Evolutionary conservation across 2,329 filamentous ascomycete species (phyloP), one percentile per base, ranked within the genome.

Genomic region (Apiospora rasikravindrae): DNA sequence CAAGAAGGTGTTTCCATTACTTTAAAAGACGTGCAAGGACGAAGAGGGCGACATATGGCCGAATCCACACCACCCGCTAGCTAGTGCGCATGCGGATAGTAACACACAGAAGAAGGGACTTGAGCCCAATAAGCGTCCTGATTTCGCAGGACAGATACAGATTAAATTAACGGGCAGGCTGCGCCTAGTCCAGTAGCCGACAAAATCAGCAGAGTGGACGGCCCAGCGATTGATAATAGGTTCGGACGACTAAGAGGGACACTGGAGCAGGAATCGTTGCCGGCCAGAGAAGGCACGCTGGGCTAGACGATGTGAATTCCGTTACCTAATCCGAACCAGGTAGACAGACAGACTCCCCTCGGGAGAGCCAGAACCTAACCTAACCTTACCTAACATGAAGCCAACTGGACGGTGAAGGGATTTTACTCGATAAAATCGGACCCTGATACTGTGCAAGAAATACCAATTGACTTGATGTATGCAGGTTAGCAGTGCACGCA

Each of bases 281-380:
- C 29, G 37, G 29, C 53, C 29, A 61, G 29, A 16, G 19, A 8
- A 19, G 26, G 49, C 22, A 19, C 68, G 24, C 69, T 47, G 70
- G 64, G 33, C 71, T 67, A 73, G 70, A 57, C 37, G 67, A 51
- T 66, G 57, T 51, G 66, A 72, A 73, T 75, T 73, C 74, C 76
- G 73, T 78, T 79, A 78, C 77, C 74, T 79, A 79, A 79, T 78
- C 68, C 67, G 69, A 75, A 77, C 71, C 71, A 14, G 57, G 33
- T 40, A 64, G 57, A 37, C 33, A 64, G 57, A 37, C 33, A 37
- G 33, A 37, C 29, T 37, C 29, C 53, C 40, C 53, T 61, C 57
- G n/a, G n/a, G n/a, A n/a, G n/a, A n/a, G n/a, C 29, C 16, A 22
- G 53, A 61, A 61, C 26, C 26, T 61, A 33, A 37, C 29, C 29